phyloP scores from a whole-genome alignment of 495 filamentous ascomycete genomes.

The Hyaloscypha bicolor region DNA sequence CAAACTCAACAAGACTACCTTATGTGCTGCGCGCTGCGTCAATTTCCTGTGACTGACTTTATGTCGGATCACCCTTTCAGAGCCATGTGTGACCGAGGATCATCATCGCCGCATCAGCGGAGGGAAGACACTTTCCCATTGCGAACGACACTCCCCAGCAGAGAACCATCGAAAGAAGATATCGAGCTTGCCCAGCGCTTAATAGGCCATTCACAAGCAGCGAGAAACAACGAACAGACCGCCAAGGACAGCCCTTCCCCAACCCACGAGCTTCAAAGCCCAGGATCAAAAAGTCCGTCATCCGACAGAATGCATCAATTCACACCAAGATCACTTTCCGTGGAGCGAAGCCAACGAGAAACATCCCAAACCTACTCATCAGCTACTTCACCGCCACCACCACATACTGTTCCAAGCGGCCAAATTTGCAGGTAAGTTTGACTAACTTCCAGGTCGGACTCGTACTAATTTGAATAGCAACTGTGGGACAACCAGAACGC shows the following conservation, averaged over 20 bases:
- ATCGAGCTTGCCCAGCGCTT: conserved; percentile 28
- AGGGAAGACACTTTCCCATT: conserved; percentile 24
- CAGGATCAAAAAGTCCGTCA: conserved; percentile 22
- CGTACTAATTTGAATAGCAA: conserved; percentile 61
- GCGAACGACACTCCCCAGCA: conserved; percentile 22
- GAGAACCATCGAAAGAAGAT: conserved; percentile 30
- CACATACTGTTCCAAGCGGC: conserved; percentile 33
- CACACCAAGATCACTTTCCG: conserved; percentile 14
- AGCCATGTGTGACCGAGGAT: conserved; percentile 26
- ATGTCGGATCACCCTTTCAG: conserved; percentile 30
- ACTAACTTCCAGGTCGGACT: background rate
- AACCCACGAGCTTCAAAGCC: conserved; percentile 14
- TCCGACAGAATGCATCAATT: conserved; percentile 16
- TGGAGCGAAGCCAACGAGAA: conserved; percentile 22
- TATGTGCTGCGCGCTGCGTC: conserved; percentile 28
- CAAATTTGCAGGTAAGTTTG: conserved; percentile 57
- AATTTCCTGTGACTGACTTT: conserved; percentile 30
- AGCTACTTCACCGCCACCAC: conserved; percentile 3
- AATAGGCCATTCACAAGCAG: conserved; percentile 22
- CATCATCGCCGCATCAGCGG: conserved; percentile 23
- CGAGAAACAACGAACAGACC: background rate
- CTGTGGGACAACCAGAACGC: conserved; percentile 90
- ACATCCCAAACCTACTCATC: conserved; percentile 14
- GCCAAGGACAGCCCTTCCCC: conserved; percentile 18
- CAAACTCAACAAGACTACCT: conserved; percentile 8